These are phyloP conservation scores for Glaciozyma martinii DNA, from an alignment of 768 basidiomycete species.

Conservation along the genomic window DNA sequence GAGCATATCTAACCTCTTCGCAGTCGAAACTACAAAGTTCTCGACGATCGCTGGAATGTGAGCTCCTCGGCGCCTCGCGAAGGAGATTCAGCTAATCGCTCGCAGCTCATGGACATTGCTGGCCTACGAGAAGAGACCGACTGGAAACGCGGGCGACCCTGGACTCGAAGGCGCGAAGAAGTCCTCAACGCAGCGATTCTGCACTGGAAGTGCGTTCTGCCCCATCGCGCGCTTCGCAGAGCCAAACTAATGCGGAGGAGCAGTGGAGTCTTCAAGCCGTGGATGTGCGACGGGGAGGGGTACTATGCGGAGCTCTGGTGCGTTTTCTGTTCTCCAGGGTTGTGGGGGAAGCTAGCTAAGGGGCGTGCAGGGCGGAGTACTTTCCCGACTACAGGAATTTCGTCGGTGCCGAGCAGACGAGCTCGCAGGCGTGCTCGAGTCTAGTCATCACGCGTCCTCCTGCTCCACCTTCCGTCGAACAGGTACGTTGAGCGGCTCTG, in stretches of 20 bases:
- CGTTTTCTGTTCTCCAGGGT: not conserved
- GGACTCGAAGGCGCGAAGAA: not conserved
- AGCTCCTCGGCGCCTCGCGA: not conserved
- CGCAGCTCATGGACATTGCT: slow-evolving; percentile 1
- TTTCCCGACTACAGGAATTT: not conserved
- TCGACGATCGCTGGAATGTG: slow-evolving; percentile 6
- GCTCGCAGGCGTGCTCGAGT: not conserved
- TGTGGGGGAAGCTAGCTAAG: too few species aligned
- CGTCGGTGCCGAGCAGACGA: not conserved
- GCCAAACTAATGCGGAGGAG: not conserved
- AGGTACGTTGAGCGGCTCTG: not conserved
- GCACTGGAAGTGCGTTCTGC: not conserved
- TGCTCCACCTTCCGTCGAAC: not conserved
- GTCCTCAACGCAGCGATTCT: not conserved
- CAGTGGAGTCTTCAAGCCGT: not conserved
- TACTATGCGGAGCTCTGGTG: slow-evolving; percentile 10
- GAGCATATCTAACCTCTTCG: not conserved
- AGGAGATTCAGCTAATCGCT: not conserved
- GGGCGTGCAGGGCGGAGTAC: not conserved
- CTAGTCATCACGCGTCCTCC: not conserved
- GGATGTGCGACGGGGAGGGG: slow-evolving; percentile 1
- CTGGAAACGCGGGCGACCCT: not conserved
- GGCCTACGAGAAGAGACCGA: not conserved
- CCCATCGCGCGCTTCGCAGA: not conserved
- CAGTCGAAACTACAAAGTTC: slow-evolving; percentile 2